Percentiles rank a stretch among this genome's conserved stretches.
Conservation (phyloP, 177 flowering plant species). For the Telopea speciosissima region DNA sequence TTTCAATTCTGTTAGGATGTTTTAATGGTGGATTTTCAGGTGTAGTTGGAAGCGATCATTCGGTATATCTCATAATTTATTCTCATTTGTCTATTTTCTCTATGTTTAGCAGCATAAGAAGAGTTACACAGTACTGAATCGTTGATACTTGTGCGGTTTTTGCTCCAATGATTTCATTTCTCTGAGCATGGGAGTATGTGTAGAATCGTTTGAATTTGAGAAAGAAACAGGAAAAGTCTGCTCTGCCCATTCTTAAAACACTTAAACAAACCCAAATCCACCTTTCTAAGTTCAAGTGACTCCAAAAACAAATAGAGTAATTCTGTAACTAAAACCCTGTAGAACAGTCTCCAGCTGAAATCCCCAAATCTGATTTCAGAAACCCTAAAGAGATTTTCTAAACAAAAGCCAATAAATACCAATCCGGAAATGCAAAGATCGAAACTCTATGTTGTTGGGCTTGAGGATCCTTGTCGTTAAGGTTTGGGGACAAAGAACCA, state of each 20-base stretch:
- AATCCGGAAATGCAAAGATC: not conserved
- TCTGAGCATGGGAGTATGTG: too few species aligned
- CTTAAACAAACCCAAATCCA: not conserved
- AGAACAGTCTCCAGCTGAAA: not conserved
- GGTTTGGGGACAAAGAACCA: too few species aligned
- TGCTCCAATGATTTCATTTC: too few species aligned
- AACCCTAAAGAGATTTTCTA: not conserved
- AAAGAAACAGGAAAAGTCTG: not conserved
- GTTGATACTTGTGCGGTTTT: too few species aligned
- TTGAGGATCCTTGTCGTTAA: slow-evolving; percentile 27
- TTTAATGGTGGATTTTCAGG: too few species aligned
- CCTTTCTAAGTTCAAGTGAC: not conserved
- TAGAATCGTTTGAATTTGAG: too few species aligned
- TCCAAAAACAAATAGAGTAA: not conserved
- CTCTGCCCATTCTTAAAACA: not conserved
- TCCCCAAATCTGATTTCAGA: not conserved
- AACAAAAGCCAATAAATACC: not conserved
- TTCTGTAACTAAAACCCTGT: not conserved
- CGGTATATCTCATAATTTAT: too few species aligned
- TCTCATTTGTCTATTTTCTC: too few species aligned
- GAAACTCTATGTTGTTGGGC: slow-evolving; percentile 22
- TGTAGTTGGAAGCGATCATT: too few species aligned
- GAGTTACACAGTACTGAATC: too few species aligned
- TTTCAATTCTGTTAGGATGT: too few species aligned
- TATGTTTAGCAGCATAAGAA: too few species aligned